These are phyloP conservation scores for Prosopis cineraria DNA, from an alignment of 306 rosid genomes.

Conservation along the genomic window DNA sequence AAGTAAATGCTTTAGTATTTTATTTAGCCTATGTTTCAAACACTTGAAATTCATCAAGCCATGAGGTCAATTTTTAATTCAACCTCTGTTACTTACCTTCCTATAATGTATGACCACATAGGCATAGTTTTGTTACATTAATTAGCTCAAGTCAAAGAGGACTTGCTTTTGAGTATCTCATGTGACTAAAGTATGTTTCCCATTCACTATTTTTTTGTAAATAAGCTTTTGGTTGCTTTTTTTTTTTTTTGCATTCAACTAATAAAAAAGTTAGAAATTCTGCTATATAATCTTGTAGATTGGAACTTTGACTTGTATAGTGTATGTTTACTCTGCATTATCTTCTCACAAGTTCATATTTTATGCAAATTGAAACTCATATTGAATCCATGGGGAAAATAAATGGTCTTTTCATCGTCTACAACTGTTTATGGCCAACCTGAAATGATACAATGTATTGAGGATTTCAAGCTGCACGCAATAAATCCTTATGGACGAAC, in stretches of 20 bases:
- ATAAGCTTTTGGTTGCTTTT: too few relatives aligned
- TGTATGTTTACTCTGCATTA: too few relatives aligned
- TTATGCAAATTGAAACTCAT: background rate
- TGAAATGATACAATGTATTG: conserved; percentile 78
- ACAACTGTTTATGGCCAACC: conserved; percentile 97
- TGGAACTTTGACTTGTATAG: too few relatives aligned
- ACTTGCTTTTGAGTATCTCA: too few relatives aligned
- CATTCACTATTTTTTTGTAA: too few relatives aligned
- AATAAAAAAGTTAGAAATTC: too few relatives aligned
- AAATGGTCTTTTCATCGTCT: conserved; percentile 97
- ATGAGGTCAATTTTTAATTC: background rate
- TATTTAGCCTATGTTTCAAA: background rate
- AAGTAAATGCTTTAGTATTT: background rate
- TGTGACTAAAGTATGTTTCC: too few relatives aligned
- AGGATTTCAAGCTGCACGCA: conserved; percentile 71
- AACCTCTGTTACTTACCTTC: background rate
- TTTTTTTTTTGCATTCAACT: too few relatives aligned
- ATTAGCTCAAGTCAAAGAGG: too few relatives aligned
- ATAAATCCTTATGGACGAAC: conserved; percentile 95
- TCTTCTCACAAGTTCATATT: background rate
- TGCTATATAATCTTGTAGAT: too few relatives aligned
- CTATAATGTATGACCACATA: background rate
- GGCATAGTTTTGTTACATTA: too few relatives aligned
- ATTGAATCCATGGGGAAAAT: background rate
- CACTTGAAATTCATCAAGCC: background rate